Conservation (phyloP, 305 asterid species). For the Fraxinus baroniana region DNA sequence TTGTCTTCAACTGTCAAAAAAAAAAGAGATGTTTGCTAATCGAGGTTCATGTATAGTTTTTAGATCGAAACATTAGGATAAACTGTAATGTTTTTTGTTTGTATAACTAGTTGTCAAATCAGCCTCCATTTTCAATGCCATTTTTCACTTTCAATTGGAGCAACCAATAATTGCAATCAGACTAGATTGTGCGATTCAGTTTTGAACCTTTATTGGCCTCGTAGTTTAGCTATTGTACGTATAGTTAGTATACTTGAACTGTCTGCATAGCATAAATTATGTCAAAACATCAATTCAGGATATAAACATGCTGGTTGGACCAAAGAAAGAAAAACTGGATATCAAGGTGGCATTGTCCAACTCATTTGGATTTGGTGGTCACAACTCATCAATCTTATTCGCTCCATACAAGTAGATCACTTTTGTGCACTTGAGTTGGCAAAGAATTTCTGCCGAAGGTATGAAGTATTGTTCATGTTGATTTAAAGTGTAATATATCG, state of each 20-base stretch:
- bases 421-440: background rate
- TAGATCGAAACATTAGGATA: background rate
- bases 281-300: constrained; percentile 31
- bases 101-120: background rate
- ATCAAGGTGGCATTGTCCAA: constrained; percentile 55
- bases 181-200: background rate
- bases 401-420: constrained; percentile 43
- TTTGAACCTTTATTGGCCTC: background rate
- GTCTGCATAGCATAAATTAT: background rate
- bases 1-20: background rate
- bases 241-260: background rate
- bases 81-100: background rate
- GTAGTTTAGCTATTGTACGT: background rate
- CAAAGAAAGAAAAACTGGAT: constrained; percentile 43
- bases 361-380: constrained; percentile 64
- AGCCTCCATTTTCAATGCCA: background rate
- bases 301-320: constrained; percentile 39
- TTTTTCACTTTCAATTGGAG: background rate
- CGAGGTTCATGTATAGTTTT: background rate
- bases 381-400: constrained; percentile 52
- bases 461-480: background rate
- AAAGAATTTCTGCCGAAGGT: background rate
- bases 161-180: background rate
- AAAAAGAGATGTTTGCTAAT: background rate
- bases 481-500: background rate